Percentiles rank a stretch among this genome's conserved stretches.
phyloP scores from a whole-genome alignment of 139 green algal genomes.

The Limnomonas spitsbergensis region DNA sequence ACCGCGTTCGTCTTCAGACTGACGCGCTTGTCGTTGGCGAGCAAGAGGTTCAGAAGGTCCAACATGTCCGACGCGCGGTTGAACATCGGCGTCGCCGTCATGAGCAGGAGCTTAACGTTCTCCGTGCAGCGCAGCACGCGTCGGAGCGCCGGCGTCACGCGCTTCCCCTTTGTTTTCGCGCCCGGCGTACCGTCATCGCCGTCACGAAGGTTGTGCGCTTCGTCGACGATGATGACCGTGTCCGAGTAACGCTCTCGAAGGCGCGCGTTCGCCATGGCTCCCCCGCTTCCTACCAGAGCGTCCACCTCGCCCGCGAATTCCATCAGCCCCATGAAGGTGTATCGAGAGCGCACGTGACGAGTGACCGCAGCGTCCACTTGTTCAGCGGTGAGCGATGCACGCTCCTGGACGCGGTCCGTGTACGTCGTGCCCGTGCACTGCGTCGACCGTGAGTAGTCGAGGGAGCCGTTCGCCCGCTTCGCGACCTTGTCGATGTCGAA shows the following conservation, averaged over 20 bases:
- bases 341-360: not conserved
- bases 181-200: not conserved
- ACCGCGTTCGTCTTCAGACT: not conserved
- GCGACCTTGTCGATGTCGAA: slow-evolving; percentile 12
- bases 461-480: not conserved
- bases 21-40: slow-evolving; percentile 3
- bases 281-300: not conserved
- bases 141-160: not conserved
- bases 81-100: slow-evolving; percentile 35
- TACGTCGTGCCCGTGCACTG: slow-evolving; percentile 20
- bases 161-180: not conserved
- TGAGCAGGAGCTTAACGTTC: slow-evolving; percentile 13
- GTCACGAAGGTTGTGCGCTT: slow-evolving; percentile 18
- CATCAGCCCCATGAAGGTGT: slow-evolving; percentile 8
- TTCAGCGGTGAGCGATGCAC: not conserved
- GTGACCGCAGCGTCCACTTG: not conserved
- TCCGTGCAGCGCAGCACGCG: not conserved
- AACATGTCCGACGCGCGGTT: slow-evolving; percentile 17
- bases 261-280: not conserved
- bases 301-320: slow-evolving; percentile 2
- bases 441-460: not conserved
- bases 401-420: not conserved
- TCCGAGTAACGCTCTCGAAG: slow-evolving; percentile 6
- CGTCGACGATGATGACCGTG: slow-evolving; percentile 21
- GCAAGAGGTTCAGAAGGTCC: slow-evolving; percentile 22